Percentiles rank a stretch among this genome's conserved stretches.
These are phyloP conservation scores for Lactarius tabidus DNA, from an alignment of 768 basidiomycete species.

Conservation along the genomic window DNA sequence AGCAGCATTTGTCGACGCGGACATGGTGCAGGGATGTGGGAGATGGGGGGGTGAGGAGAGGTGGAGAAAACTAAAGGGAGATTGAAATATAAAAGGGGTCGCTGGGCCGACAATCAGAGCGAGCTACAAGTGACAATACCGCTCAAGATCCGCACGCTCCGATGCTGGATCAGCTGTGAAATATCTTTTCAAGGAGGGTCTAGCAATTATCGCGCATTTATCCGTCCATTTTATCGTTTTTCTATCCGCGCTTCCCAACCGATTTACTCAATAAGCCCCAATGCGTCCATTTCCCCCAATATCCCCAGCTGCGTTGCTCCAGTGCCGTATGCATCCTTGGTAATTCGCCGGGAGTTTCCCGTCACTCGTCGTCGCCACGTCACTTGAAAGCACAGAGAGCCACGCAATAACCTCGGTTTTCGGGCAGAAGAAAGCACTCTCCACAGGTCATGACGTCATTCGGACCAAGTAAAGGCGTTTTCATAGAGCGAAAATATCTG, in stretches of 20 bases:
- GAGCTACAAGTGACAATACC: neutral
- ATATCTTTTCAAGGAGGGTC: neutral
- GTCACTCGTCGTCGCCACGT: constrained; percentile 4
- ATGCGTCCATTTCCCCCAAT: neutral
- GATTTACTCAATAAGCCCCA: neutral
- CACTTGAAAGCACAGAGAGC: neutral
- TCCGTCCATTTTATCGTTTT: neutral
- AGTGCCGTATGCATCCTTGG: neutral
- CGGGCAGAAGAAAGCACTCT: neutral
- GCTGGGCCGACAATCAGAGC: neutral
- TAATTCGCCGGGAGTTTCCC: neutral
- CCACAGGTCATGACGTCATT: neutral
- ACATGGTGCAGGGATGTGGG: constrained; percentile 14
- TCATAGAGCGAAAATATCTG: neutral
- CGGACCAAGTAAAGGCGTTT: neutral
- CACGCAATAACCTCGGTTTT: neutral
- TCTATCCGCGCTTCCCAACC: constrained; percentile 5
- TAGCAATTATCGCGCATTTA: constrained; percentile 9
- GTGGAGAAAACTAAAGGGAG: neutral
- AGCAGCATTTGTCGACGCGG: constrained; percentile 11
- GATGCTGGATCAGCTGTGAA: neutral
- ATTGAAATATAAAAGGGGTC: neutral
- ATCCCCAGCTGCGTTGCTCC: neutral
- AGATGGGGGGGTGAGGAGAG: neutral
- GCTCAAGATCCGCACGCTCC: neutral